These are phyloP conservation scores for Trichoderma erinaceum DNA, from an alignment of 495 filamentous ascomycete genomes.

Conservation along the genomic window DNA sequence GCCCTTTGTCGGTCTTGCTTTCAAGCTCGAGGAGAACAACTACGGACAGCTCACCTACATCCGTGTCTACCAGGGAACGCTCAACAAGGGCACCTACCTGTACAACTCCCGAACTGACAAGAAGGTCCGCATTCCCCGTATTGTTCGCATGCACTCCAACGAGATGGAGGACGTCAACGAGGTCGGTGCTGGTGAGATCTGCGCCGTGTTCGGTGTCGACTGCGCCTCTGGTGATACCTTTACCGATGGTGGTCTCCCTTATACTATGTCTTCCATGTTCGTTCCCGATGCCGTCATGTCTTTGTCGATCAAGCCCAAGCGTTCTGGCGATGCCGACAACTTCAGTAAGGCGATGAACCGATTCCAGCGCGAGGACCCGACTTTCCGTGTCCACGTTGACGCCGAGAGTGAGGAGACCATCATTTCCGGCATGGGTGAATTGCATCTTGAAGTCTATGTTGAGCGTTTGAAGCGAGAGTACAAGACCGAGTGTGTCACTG, in stretches of 20 bases:
- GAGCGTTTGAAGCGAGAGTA: conserved; percentile 98
- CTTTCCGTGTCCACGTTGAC: conserved; percentile 92
- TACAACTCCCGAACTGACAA: conserved; percentile 92
- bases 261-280: conserved; percentile 97
- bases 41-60: conserved; percentile 99
- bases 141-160: conserved; percentile 99
- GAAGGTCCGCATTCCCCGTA: conserved; percentile 94
- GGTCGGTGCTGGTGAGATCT: conserved; percentile 94
- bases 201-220: conserved; percentile 96
- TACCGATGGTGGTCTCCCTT: conserved; percentile 88
- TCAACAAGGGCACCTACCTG: conserved; percentile 82
- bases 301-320: conserved; percentile 93
- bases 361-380: conserved; percentile 98
- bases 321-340: conserved; percentile 83
- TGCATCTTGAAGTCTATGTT: conserved; percentile 96
- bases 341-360: conserved; percentile 98
- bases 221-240: conserved; percentile 98
- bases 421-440: conserved; percentile 97
- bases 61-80: conserved; percentile 90
- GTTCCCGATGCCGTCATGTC: conserved; percentile 98
- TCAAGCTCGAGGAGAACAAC: conserved; percentile 98
- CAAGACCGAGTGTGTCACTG: conserved; percentile 89
- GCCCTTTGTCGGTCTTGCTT: conserved; percentile 92
- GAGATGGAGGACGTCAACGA: conserved; percentile 96
- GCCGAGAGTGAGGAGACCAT: conserved; percentile 88